Evolutionary conservation across 2,329 filamentous ascomycete species (phyloP).

Genomic region (Alternaria alternata): DNA sequence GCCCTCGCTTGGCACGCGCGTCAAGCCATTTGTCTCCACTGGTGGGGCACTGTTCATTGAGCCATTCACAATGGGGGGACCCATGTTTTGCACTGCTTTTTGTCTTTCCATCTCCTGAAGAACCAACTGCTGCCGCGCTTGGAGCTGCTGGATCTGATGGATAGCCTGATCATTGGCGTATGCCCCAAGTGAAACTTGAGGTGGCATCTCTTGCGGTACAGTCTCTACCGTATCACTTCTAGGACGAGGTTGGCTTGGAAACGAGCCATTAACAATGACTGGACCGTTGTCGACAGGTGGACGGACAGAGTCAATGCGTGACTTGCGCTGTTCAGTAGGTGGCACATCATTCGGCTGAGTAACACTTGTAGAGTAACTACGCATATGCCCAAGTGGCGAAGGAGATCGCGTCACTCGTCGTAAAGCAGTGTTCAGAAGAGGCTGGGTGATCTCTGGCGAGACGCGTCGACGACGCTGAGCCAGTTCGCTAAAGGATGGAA

Average conservation of each 20-base stretch:
- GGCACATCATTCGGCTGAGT: conserved; percentile 19
- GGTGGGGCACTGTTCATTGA: conserved; percentile 28
- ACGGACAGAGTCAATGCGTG: conserved; percentile 39
- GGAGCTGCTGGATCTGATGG: conserved; percentile 37
- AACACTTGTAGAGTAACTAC: conserved; percentile 50
- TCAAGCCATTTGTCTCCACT: conserved; percentile 31
- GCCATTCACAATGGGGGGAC: conserved; percentile 37
- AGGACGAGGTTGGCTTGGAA: conserved; percentile 37
- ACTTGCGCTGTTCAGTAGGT: conserved; percentile 32
- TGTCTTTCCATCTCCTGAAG: conserved; percentile 47
- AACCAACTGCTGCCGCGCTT: conserved; percentile 43
- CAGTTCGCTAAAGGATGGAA: conserved; percentile 52
- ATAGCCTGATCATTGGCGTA: conserved; percentile 35
- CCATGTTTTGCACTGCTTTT: conserved; percentile 31
- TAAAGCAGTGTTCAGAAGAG: conserved; percentile 49
- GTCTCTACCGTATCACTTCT: conserved; percentile 38
- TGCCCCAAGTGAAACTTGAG: conserved; percentile 32
- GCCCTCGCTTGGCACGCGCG: conserved; percentile 33
- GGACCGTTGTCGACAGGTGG: conserved; percentile 43
- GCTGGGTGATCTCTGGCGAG: conserved; percentile 53
- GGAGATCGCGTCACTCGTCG: conserved; percentile 55
- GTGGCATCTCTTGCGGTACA: conserved; percentile 29
- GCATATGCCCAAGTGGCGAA: conserved; percentile 56
- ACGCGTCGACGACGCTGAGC: conserved; percentile 52
- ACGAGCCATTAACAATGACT: conserved; percentile 53